Evolutionary conservation across 768 basidiomycete genomes (phyloP).

Genomic region (Dendrothele bispora): DNA sequence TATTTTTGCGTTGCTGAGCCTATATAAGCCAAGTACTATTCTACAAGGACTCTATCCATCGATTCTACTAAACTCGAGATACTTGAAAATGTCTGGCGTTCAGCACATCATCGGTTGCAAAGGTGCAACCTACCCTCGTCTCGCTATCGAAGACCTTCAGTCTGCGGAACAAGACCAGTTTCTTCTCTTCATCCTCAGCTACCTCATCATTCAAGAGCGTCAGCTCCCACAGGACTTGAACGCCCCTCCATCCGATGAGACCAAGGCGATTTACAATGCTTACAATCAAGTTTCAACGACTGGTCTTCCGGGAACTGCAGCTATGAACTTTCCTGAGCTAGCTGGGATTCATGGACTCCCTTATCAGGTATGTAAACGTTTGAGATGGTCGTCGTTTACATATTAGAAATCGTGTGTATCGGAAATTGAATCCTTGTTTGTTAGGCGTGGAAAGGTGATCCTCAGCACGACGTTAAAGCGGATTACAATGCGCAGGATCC

Average conservation of each 20-base stretch:
- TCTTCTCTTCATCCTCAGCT: not conserved
- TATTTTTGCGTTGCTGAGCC: too few relatives aligned
- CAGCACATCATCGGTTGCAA: not conserved
- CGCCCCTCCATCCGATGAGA: not conserved
- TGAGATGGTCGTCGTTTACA: not conserved
- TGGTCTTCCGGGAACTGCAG: too few relatives aligned
- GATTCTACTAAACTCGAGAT: too few relatives aligned
- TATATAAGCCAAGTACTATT: too few relatives aligned
- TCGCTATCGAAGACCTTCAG: not conserved
- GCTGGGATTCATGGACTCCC: not conserved
- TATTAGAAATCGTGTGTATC: too few relatives aligned
- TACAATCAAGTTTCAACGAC: too few relatives aligned
- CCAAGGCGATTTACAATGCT: too few relatives aligned
- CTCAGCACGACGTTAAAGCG: not conserved
- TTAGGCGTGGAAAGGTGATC: conserved; percentile 1
- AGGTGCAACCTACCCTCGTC: not conserved
- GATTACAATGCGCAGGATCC: not conserved
- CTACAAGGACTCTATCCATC: too few relatives aligned
- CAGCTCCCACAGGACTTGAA: not conserved
- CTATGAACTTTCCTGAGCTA: not conserved
- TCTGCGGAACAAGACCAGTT: not conserved
- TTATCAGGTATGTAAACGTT: not conserved
- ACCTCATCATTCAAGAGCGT: not conserved
- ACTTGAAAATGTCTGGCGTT: not conserved
- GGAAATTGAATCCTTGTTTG: too few relatives aligned